Percentiles rank a stretch among this genome's conserved stretches.
phyloP scores from a whole-genome alignment of 306 rosid species.

The Inga oerstediana region DNA sequence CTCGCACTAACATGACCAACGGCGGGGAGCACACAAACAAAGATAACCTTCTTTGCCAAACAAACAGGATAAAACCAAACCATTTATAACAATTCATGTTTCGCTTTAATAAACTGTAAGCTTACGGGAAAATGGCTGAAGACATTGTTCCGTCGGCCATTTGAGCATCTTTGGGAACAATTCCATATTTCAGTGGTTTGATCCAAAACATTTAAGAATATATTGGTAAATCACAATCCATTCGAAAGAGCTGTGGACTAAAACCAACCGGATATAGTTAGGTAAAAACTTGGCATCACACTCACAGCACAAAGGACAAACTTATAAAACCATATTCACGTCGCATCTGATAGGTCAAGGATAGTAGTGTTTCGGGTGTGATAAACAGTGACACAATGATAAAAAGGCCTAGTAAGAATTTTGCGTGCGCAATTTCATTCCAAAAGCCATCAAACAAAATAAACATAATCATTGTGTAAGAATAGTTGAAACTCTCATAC shows the following conservation, averaged over 20 bases:
- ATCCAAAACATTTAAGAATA: neutral
- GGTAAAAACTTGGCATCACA: neutral
- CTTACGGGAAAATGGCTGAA: neutral
- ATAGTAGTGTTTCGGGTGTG: neutral
- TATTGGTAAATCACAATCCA: neutral
- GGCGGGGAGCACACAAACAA: no score
- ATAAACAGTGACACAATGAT: neutral
- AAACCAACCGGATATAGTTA: no score
- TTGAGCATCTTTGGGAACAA: neutral
- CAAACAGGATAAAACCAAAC: no score
- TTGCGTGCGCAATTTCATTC: neutral
- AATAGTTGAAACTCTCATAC: constrained; percentile 43
- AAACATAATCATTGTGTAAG: neutral
- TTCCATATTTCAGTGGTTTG: neutral
- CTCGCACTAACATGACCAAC: no score
- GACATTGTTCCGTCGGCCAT: neutral
- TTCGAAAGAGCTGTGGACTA: neutral
- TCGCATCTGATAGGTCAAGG: neutral
- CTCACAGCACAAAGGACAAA: neutral
- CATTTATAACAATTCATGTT: no score
- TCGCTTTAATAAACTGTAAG: no score
- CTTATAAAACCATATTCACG: neutral
- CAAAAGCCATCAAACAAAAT: neutral
- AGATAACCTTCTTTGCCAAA: no score
- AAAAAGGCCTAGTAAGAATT: neutral